A percentile compares a stretch with the other conserved stretches of the same genome.
phyloP scores from a whole-genome alignment of 2,329 filamentous ascomycete genomes.

The Chaetomiaceae sp. region DNA sequence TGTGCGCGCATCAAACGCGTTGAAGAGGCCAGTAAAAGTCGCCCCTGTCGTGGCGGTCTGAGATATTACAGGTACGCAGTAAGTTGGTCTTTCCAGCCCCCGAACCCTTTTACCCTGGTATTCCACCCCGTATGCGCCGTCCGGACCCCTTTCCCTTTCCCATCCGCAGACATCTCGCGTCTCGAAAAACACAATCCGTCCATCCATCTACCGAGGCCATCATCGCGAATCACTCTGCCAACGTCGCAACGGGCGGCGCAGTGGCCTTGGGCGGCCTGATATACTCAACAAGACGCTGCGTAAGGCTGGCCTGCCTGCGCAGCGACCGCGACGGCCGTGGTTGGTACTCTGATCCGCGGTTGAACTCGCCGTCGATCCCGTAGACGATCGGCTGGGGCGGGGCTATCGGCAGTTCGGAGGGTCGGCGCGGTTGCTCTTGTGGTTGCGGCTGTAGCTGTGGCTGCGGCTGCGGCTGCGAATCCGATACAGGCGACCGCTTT shows the following conservation, averaged over 20 bases:
- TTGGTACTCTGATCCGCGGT: background rate
- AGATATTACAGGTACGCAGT: too few relatives aligned
- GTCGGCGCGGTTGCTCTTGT: background rate
- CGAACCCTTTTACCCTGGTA: background rate
- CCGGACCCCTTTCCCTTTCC: too few relatives aligned
- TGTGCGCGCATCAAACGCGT: too few relatives aligned
- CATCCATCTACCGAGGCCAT: background rate
- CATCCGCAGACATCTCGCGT: too few relatives aligned
- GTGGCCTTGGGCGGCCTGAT: slow-evolving; percentile 25
- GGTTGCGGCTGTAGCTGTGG: too few relatives aligned
- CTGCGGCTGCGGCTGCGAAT: background rate
- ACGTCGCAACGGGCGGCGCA: background rate
- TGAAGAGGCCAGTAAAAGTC: too few relatives aligned
- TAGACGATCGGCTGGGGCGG: background rate
- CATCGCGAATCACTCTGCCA: slow-evolving; percentile 15
- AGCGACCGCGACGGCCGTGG: slow-evolving; percentile 17
- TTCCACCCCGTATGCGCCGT: too few relatives aligned
- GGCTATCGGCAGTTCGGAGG: background rate
- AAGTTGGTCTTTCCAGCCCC: too few relatives aligned
- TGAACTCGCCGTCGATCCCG: background rate
- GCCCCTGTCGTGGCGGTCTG: too few relatives aligned
- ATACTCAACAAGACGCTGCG: slow-evolving; percentile 48
- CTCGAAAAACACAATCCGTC: background rate
- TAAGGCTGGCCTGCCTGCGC: slow-evolving; percentile 31
- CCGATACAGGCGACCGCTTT: background rate